Base-by-base conservation (phyloP, 2,329 filamentous ascomycete species). In the Cucurbitaria berberidis region DNA sequence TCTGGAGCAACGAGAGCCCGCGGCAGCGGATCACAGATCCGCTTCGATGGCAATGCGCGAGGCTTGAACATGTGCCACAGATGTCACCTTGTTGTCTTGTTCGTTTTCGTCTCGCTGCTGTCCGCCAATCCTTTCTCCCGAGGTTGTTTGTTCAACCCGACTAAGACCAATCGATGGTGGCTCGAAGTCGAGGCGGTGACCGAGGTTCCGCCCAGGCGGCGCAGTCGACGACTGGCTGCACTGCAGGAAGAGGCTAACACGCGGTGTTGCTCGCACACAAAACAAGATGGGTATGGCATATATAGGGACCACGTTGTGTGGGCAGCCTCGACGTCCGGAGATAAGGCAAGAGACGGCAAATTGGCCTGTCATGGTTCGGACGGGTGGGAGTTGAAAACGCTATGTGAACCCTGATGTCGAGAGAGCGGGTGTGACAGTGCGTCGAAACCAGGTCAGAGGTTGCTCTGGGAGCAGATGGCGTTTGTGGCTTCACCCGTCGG, bases 381-480 rank as follows among this genome's bases (percentile, higher is more conserved):
- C n/a, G n/a, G n/a, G n/a, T n/a, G n/a, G n/a, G n/a, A n/a, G n/a
- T n/a, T n/a, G n/a, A n/a, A n/a, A n/a, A n/a, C n/a, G n/a, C n/a
- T n/a, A n/a, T n/a, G n/a, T n/a, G n/a, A 34, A 34, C 5, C 9
- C 30, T 34, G 30, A 34, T 45, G 42, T 49, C 35, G 30, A 57
- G 41, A 59, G 53, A 44, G 51, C 49, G 55, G 53, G 40, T 45
- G 59, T 55, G 61, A 38, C 43, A 47, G 48, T 39, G 19, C 22
- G 52, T 60, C 58, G 51, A 62, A 61, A 58, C 58, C 62, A 63
- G 56, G 49, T 60, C 42, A 46, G 55, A 57, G 60, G 60, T 54
- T 62, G 59, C 50, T 53, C 59, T 52, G 59, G 61, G 62, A 62
- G 56, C 50, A 65, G 54, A 66, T 69, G 68, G 68, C 67, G 64